These are phyloP conservation scores for Linaria vulgaris DNA, from an alignment of 257 asterid species.

Conservation along the genomic window DNA sequence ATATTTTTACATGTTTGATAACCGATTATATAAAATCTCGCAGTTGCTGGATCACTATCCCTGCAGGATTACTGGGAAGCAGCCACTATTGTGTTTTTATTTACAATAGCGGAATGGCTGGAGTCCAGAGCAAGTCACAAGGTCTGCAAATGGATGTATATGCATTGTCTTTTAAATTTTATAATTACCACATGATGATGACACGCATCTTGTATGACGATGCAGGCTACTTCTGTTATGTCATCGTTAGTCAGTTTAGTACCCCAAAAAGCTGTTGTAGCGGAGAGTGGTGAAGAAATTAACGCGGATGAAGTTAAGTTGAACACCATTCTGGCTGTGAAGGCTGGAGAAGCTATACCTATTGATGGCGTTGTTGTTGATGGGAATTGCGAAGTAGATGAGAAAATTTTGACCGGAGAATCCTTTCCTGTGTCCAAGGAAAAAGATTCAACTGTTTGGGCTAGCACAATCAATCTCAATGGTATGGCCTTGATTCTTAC, in stretches of 20 bases:
- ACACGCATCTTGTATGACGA: background rate
- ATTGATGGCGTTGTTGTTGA: slow-evolving; percentile 77
- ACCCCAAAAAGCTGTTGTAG: slow-evolving; percentile 74
- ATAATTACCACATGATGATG: background rate
- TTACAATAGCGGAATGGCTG: slow-evolving; percentile 81
- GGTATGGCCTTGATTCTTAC: slow-evolving; percentile 34
- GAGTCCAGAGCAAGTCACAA: slow-evolving; percentile 83
- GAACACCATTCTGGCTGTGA: slow-evolving; percentile 66
- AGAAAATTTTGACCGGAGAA: slow-evolving; percentile 79
- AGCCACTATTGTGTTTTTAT: slow-evolving; percentile 75
- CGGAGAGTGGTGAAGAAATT: slow-evolving; percentile 70
- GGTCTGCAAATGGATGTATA: slow-evolving; percentile 37
- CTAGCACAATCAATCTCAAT: slow-evolving; percentile 79
- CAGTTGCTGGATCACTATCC: slow-evolving; percentile 80
- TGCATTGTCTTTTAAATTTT: background rate
- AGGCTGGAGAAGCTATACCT: slow-evolving; percentile 76
- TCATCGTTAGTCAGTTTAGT: slow-evolving; percentile 69
- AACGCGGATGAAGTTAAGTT: slow-evolving; percentile 65
- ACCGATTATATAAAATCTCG: background rate
- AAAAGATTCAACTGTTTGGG: slow-evolving; percentile 73
- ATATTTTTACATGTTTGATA: background rate
- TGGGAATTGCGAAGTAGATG: slow-evolving; percentile 85
- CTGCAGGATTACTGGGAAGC: slow-evolving; percentile 90
- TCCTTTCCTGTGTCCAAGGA: slow-evolving; percentile 80
- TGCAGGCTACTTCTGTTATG: slow-evolving; percentile 60